Conservation (phyloP, 345 rosid species). For the Eutrema heterophyllum region DNA sequence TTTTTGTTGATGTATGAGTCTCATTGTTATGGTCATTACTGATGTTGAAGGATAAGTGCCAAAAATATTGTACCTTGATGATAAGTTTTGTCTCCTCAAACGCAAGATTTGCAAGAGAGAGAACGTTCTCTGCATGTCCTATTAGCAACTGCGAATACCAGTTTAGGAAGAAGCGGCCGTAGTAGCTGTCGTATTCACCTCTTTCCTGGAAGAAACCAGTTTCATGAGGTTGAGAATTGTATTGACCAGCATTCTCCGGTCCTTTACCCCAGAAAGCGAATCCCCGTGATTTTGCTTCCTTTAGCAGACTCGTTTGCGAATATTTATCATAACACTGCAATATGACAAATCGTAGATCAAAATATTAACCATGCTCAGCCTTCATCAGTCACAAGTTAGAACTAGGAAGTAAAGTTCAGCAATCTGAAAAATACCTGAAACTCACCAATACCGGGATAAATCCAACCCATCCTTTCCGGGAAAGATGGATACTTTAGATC, state of each 20-base stretch:
- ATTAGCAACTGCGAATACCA: slow-evolving; percentile 79
- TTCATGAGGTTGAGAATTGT: slow-evolving; percentile 87
- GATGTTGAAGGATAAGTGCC: background rate
- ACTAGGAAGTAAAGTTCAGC: background rate
- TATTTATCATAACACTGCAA: slow-evolving; percentile 88
- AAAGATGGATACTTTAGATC: slow-evolving; percentile 86
- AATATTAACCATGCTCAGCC: background rate
- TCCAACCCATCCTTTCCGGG: slow-evolving; percentile 87
- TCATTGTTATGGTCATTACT: background rate
- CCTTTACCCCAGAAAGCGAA: slow-evolving; percentile 84
- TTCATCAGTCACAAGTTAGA: background rate
- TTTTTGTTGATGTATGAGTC: background rate
- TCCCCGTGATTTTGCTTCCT: slow-evolving; percentile 75
- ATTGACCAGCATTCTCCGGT: slow-evolving; percentile 88
- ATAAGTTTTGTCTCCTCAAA: slow-evolving; percentile 71
- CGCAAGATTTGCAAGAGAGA: slow-evolving; percentile 77
- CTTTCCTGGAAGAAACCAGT: slow-evolving; percentile 86
- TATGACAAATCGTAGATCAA: background rate
- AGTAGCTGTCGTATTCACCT: slow-evolving; percentile 94
- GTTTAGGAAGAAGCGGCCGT: slow-evolving; percentile 84
- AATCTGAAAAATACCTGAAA: slow-evolving; percentile 70
- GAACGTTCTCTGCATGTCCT: slow-evolving; percentile 73
- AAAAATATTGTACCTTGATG: slow-evolving; percentile 53
- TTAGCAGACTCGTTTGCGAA: slow-evolving; percentile 59
- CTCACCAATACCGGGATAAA: slow-evolving; percentile 95